A percentile compares a stretch with the other conserved stretches of the same genome.
Evolutionary conservation across 805 yeast genomes (phyloP).

Genomic region (Maudiozyma barnettii): DNA sequence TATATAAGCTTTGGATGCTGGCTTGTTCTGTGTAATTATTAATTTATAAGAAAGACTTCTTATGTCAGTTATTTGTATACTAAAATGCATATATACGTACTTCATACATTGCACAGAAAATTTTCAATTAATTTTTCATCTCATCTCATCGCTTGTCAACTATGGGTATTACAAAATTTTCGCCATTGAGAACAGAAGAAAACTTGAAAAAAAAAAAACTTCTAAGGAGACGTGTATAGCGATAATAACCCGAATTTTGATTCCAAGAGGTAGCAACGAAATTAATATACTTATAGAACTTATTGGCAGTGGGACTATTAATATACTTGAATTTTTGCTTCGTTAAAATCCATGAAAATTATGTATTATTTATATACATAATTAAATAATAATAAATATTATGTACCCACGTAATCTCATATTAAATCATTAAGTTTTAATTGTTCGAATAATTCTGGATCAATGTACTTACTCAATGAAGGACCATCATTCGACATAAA

Average conservation of each 20-base stretch:
- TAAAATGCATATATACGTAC: neutral
- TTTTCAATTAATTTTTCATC: conserved; percentile 7
- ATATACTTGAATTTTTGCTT: too few relatives aligned
- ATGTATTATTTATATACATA: neutral
- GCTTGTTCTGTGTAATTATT: neutral
- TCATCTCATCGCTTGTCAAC: conserved; percentile 14
- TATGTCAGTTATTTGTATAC: neutral
- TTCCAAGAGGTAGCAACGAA: too few relatives aligned
- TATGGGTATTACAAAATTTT: too few relatives aligned
- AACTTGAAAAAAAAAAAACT: neutral
- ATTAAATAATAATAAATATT: neutral
- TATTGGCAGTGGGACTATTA: too few relatives aligned
- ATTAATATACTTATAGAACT: too few relatives aligned
- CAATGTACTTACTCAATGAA: conserved; percentile 53
- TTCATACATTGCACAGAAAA: neutral
- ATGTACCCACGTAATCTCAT: neutral
- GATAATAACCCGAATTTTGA: neutral
- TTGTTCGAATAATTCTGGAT: conserved; percentile 44
- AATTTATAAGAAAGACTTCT: neutral
- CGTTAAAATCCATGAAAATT: too few relatives aligned
- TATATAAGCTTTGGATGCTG: neutral
- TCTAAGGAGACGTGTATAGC: neutral
- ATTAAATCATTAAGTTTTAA: conserved; percentile 42
- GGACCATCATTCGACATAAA: conserved; percentile 27
- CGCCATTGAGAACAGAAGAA: neutral